These are phyloP conservation scores for Hibiscus tridactylites DNA, from an alignment of 345 rosid species.

Conservation along the genomic window DNA sequence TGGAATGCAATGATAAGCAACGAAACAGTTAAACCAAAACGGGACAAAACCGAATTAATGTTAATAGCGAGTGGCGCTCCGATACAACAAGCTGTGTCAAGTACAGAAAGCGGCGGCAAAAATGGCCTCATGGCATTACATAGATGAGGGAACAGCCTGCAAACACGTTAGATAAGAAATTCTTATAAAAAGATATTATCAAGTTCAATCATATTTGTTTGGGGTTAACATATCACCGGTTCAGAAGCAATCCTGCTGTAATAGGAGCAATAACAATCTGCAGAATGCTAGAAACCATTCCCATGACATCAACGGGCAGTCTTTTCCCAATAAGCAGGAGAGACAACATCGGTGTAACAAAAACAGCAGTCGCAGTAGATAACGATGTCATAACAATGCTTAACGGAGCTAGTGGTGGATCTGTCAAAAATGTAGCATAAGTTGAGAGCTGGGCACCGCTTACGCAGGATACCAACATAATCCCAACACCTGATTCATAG, in stretches of 20 bases:
- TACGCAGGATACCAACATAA: slow-evolving; percentile 93
- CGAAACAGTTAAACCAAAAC: slow-evolving; percentile 50
- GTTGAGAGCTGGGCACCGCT: slow-evolving; percentile 95
- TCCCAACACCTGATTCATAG: slow-evolving; percentile 62
- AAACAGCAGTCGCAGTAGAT: slow-evolving; percentile 79
- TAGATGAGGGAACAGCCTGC: slow-evolving; percentile 67
- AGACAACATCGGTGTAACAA: slow-evolving; percentile 72
- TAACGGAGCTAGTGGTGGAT: slow-evolving; percentile 76
- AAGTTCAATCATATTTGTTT: background rate
- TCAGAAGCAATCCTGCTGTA: slow-evolving; percentile 71
- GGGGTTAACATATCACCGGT: slow-evolving; percentile 36
- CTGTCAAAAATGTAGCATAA: slow-evolving; percentile 84
- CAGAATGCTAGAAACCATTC: slow-evolving; percentile 81
- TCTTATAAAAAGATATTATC: background rate
- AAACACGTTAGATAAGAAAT: slow-evolving; percentile 6
- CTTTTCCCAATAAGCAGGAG: slow-evolving; percentile 82
- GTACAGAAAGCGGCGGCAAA: slow-evolving; percentile 68
- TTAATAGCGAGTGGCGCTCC: slow-evolving; percentile 92
- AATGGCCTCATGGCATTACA: slow-evolving; percentile 58
- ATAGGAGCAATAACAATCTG: slow-evolving; percentile 88
- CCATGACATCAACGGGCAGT: slow-evolving; percentile 84
- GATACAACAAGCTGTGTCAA: slow-evolving; percentile 82
- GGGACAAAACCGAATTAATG: slow-evolving; percentile 62
- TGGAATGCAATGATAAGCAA: slow-evolving; percentile 54
- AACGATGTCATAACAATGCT: slow-evolving; percentile 96